Evolutionary conservation across 371 early-diverging fungal genomes (phyloP).

Genomic region (Parasitella parasitica): DNA sequence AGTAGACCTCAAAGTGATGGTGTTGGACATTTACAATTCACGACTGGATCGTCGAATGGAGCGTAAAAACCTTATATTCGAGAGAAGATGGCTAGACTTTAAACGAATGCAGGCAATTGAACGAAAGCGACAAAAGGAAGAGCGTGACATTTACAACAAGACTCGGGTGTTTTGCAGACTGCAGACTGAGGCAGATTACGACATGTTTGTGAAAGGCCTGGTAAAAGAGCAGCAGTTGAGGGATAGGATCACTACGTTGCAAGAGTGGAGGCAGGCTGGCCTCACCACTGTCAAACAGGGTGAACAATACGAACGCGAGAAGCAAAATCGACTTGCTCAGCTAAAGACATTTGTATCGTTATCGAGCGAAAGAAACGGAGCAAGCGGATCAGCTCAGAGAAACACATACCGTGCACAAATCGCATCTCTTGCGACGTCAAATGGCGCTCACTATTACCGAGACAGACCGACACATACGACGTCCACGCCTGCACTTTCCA

Average conservation of each 20-base stretch:
- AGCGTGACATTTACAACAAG: constrained; percentile 77
- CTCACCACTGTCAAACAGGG: constrained; percentile 77
- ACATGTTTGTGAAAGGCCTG: constrained; percentile 79
- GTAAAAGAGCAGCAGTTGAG: constrained; percentile 73
- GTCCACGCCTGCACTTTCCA: constrained; percentile 13
- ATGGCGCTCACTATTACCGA: constrained; percentile 34
- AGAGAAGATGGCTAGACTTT: constrained; percentile 84
- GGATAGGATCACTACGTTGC: constrained; percentile 80
- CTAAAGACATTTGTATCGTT: constrained; percentile 43
- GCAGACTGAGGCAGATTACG: constrained; percentile 82
- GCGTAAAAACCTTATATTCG: constrained; percentile 86
- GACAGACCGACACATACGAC: constrained; percentile 16
- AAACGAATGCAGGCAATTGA: constrained; percentile 78
- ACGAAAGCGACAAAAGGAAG: constrained; percentile 81
- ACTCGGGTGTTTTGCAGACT: constrained; percentile 89
- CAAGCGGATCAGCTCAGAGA: constrained; percentile 17
- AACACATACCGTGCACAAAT: constrained; percentile 30
- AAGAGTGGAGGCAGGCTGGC: constrained; percentile 90
- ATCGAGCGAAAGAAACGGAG: constrained; percentile 37
- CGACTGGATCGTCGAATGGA: constrained; percentile 83
- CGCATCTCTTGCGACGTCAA: constrained; percentile 18
- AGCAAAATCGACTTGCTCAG: constrained; percentile 43
- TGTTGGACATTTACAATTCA: constrained; percentile 92
- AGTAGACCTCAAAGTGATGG: constrained; percentile 85
- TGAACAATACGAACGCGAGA: constrained; percentile 68